A percentile compares a stretch with the other conserved stretches of the same genome.
These are phyloP conservation scores for Fragosphaeria purpurea DNA, from an alignment of 2,329 filamentous ascomycete species.

Conservation along the genomic window DNA sequence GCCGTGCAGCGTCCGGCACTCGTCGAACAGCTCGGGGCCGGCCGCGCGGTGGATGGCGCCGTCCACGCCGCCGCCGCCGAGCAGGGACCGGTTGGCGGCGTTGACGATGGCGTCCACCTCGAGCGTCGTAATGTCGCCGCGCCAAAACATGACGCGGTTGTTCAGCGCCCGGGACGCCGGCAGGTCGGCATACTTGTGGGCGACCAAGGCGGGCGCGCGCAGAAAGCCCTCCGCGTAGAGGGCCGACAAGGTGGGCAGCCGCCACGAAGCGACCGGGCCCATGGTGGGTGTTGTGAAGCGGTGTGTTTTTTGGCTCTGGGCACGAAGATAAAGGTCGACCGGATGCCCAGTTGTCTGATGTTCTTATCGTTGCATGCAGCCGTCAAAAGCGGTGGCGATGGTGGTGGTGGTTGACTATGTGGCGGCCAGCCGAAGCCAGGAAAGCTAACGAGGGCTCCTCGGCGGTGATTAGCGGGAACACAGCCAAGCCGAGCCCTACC, in stretches of 20 bases:
- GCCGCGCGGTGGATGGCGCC: slow-evolving; percentile 80
- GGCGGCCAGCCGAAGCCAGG: not conserved
- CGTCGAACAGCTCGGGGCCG: slow-evolving; percentile 54
- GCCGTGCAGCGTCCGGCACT: slow-evolving; percentile 62
- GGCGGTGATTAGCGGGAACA: too few relatives aligned
- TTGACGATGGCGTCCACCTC: slow-evolving; percentile 80
- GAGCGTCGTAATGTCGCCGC: slow-evolving; percentile 73
- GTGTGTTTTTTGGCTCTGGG: too few relatives aligned
- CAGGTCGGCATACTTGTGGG: too few relatives aligned
- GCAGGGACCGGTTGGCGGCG: slow-evolving; percentile 69
- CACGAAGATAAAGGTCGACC: too few relatives aligned
- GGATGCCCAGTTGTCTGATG: too few relatives aligned
- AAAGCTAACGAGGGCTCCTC: not conserved
- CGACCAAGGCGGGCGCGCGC: not conserved
- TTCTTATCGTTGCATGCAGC: too few relatives aligned
- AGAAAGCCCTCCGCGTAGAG: not conserved
- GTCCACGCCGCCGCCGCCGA: slow-evolving; percentile 85
- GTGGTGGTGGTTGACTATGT: not conserved
- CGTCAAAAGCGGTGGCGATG: too few relatives aligned
- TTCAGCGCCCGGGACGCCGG: slow-evolving; percentile 49
- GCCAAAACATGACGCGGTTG: slow-evolving; percentile 58
- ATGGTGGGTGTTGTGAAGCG: too few relatives aligned
- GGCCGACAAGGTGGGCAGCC: not conserved
- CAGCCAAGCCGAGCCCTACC: too few relatives aligned
- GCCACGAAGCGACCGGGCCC: too few relatives aligned